Base-by-base conservation (phyloP, 345 rosid genomes). In the Eucalyptus marginata region DNA sequence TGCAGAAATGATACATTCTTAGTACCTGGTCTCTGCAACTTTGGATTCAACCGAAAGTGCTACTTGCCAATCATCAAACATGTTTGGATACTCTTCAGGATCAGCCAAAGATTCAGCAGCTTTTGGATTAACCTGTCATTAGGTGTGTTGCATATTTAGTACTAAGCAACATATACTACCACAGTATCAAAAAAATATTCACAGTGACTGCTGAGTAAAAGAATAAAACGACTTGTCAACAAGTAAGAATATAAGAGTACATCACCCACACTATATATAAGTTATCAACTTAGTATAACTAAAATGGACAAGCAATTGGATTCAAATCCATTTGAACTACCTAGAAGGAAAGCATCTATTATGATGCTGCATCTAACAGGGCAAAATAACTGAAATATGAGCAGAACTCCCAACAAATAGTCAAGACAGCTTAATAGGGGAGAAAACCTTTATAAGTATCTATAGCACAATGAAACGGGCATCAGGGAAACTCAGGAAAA, bases 101-200 rank as follows among this genome's bases (percentile, higher is more conserved):
- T 98, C 99, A 18, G 99, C 99, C 93, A 98, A 92, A 89, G 99
- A 97, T 89, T 98, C 99, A 68, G 99, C 99, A 88, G 99, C 99
- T 92, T 97, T 98, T 86, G 99, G 94, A 93, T 98, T 98, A 89
- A 98, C 96, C 99, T 98, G 94, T 27, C 59, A 54, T 52, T 51
- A 76, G 47, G 47, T 40, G 47, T 76, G 46, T 40, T 10, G 27
- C 15, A 13, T 76, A 40, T 76, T 76, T 76, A 76, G 44, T 22
- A 40, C 84, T 10, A 36, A 33, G 47, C 84, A 40, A 22, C 47
- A 76, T 40, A 40, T 40, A 22, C 84, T 40, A 40, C 84, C 47
- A 76, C 47, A 20, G 29, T 20, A 76, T 10, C 46, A 20, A 10
- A 40, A 40, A 76, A 10, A 76, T 27, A 76, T 76, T 18, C 47